These are phyloP conservation scores for Backusella morwellensis DNA, from an alignment of 192 early-diverging fungal genomes.

Conservation along the genomic window DNA sequence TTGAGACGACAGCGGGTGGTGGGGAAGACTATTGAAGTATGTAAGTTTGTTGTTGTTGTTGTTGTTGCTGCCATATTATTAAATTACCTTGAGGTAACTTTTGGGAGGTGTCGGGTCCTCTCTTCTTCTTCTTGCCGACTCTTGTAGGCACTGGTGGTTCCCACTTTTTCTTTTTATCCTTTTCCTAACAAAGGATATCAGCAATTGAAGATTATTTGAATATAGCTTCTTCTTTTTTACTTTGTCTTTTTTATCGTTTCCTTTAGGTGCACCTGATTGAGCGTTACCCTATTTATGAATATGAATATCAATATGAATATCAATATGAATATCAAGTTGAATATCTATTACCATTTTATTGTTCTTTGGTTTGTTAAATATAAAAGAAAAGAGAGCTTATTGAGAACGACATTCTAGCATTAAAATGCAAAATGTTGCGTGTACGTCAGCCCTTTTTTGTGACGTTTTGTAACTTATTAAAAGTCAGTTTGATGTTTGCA, in stretches of 20 bases:
- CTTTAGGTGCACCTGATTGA: constrained; percentile 74
- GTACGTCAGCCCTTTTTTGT: background rate
- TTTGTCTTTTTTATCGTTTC: constrained; percentile 61
- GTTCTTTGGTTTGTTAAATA: background rate
- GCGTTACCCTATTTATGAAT: constrained; percentile 68
- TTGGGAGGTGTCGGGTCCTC: constrained; percentile 85
- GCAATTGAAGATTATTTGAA: no score
- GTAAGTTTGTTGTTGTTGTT: background rate
- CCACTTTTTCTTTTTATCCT: constrained; percentile 91
- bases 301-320: no score
- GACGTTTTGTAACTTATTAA: background rate
- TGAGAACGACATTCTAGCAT: background rate
- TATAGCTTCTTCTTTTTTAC: background rate
- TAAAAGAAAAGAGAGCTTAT: background rate
- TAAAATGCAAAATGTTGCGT: background rate
- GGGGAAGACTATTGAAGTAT: constrained; percentile 76
- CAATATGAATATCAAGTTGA: background rate
- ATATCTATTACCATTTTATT: background rate
- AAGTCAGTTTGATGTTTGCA: background rate
- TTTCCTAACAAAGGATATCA: constrained; percentile 36
- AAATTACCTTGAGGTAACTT: constrained; percentile 87
- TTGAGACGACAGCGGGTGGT: constrained; percentile 96
- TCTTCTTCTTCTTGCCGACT: constrained; percentile 97
- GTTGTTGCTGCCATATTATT: background rate
- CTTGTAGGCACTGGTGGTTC: constrained; percentile 98